Evolutionary conservation across 805 yeast species (phyloP), one percentile per base, ranked within the genome.

Genomic region (Ogataea saltuana): DNA sequence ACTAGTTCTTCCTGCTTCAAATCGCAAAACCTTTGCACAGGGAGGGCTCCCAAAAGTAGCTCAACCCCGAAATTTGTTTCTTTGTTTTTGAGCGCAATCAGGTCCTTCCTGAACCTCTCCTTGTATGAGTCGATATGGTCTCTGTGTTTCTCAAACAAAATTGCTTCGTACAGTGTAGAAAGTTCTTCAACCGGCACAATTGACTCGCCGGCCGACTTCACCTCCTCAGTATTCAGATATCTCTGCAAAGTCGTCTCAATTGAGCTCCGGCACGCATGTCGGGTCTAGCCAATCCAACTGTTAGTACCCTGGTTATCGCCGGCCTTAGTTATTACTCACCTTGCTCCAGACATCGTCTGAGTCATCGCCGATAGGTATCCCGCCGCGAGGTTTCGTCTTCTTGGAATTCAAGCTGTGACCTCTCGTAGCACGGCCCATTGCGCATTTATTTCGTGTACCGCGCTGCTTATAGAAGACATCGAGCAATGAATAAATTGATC

Each of bases 61-160:
- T 50, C 50, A 2, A 30, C 39, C 0, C 56, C 58, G 46, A 63
- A 63, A 1, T 41, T 45, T 0, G 67, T 54, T 11, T 58, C 55
- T 3, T 38, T 40, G 39, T 61, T 61, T 39, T 53, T 56, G 33
- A 64, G 30, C 1, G 67, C 67, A 11, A 56, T 61, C 30, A 63
- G 30, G 41, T 64, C 64, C 42, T 64, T 63, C n/a, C 67, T 39
- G 28, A 64, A 61, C 22, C 61, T 34, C 13, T 49, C 47, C 35
- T 53, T 59, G 33, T 64, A 64, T 3, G 39, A 41, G 10, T 41
- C 50, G 21, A 61, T 21, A 17, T 56, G 47, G 17, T 44, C 29
- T 11, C 41, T 44, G 32, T 46, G 42, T 6, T 36, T 34, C 4
- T 49, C 46, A 30, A 38, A 61, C 10, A 64, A 49, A 1, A 31